Conservation (phyloP, 352 stramenopile genomes). For the Pythium aphanidermatum region DNA sequence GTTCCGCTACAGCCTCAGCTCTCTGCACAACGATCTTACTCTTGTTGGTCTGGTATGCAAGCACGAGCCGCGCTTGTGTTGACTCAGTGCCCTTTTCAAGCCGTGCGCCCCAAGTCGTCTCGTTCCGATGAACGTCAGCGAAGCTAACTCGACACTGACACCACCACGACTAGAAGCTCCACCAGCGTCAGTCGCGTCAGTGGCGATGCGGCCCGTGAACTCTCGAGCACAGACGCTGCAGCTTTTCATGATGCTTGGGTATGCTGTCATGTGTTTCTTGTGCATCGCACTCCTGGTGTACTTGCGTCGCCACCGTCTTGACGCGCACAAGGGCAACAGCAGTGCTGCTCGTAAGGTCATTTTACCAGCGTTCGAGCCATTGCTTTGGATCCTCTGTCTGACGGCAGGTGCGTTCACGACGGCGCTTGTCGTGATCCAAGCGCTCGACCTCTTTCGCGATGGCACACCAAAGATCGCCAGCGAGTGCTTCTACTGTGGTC, state of each 20-base stretch:
- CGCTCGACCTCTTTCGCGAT: conserved; percentile 10
- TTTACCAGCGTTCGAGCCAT: conserved; percentile 57
- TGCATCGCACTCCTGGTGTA: conserved; percentile 29
- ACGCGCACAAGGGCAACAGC: conserved; percentile 36
- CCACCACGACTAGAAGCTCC: too few relatives aligned
- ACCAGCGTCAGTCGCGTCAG: too few relatives aligned
- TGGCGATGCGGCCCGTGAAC: too few relatives aligned
- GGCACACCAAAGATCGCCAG: background rate
- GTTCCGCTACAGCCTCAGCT: too few relatives aligned
- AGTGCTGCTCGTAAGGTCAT: conserved; percentile 41
- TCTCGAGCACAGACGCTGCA: background rate
- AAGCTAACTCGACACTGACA: too few relatives aligned
- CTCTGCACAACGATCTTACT: too few relatives aligned
- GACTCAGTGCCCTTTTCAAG: too few relatives aligned
- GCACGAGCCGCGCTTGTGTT: too few relatives aligned
- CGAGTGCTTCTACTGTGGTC: conserved; percentile 42
- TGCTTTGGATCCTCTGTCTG: conserved; percentile 42
- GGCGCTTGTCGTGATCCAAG: conserved; percentile 19
- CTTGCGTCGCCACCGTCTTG: conserved; percentile 37
- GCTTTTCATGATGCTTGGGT: background rate
- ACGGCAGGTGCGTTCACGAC: conserved; percentile 29
- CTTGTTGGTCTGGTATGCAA: too few relatives aligned
- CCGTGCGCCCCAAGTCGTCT: too few relatives aligned
- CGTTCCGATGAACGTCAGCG: too few relatives aligned
- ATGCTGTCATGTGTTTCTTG: background rate